Percentiles rank a stretch among this genome's conserved stretches.
Evolutionary conservation across 2,329 filamentous ascomycete genomes (phyloP).

Genomic region (Fusarium coicis): DNA sequence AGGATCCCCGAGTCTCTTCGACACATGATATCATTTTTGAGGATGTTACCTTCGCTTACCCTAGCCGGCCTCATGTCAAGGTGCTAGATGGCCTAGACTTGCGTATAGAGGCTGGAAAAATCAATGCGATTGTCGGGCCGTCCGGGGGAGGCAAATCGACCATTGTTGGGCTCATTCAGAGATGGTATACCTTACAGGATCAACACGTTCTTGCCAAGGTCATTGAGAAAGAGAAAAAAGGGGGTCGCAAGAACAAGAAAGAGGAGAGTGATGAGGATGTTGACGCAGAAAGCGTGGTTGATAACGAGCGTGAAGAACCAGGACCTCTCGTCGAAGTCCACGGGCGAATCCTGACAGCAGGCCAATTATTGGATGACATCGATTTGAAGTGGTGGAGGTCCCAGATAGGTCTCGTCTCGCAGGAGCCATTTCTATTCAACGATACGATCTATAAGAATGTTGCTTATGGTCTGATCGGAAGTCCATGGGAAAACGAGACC

Average conservation of each 20-base stretch:
- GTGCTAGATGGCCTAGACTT: slow-evolving; percentile 70
- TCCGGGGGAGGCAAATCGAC: slow-evolving; percentile 81
- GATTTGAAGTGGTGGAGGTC: slow-evolving; percentile 72
- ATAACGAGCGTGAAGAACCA: slow-evolving; percentile 50
- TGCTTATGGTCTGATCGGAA: slow-evolving; percentile 65
- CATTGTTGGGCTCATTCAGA: slow-evolving; percentile 75
- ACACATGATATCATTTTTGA: slow-evolving; percentile 61
- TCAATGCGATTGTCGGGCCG: slow-evolving; percentile 78
- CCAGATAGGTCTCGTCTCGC: slow-evolving; percentile 73
- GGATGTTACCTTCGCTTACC: slow-evolving; percentile 78
- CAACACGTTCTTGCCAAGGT: slow-evolving; percentile 63
- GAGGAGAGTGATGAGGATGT: slow-evolving; percentile 47
- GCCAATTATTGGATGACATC: slow-evolving; percentile 64
- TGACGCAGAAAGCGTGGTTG: slow-evolving; percentile 42
- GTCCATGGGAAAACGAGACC: slow-evolving; percentile 62
- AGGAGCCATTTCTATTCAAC: slow-evolving; percentile 76
- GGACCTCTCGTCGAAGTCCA: slow-evolving; percentile 59
- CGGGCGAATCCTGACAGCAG: slow-evolving; percentile 62
- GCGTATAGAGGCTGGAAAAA: slow-evolving; percentile 70
- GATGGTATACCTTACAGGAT: slow-evolving; percentile 74
- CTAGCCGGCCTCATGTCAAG: slow-evolving; percentile 70
- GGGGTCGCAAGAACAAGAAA: slow-evolving; percentile 54
- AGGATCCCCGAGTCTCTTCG: slow-evolving; percentile 52
- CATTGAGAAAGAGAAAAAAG: slow-evolving; percentile 59
- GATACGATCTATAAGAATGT: slow-evolving; percentile 73